Evolutionary conservation across 2,329 filamentous ascomycete genomes (phyloP).

Genomic region (Alternaria sp.): DNA sequence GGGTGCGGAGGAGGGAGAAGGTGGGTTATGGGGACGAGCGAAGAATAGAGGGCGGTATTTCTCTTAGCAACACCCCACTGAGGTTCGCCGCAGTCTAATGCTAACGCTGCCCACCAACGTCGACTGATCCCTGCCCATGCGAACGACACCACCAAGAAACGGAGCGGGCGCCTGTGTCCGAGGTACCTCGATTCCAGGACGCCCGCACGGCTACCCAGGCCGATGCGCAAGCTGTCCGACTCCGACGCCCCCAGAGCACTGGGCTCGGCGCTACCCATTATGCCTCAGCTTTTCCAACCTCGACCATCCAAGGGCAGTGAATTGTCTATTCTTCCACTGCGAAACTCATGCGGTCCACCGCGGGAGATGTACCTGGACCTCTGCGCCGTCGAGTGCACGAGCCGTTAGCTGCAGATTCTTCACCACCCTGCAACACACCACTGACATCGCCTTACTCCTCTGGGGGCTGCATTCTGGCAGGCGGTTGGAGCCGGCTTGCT

Average conservation of each 20-base stretch:
- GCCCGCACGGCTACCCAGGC: conserved; percentile 14
- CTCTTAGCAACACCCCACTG: conserved; percentile 39
- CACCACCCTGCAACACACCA: conserved; percentile 13
- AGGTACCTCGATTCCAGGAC: conserved; percentile 28
- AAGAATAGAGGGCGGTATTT: conserved; percentile 37
- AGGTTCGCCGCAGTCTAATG: conserved; percentile 31
- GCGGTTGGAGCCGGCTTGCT: conserved; percentile 42
- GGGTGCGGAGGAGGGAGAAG: conserved; percentile 24
- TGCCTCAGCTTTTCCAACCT: conserved; percentile 8
- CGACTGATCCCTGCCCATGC: conserved; percentile 32
- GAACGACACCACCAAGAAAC: conserved; percentile 34
- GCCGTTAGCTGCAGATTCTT: conserved; percentile 36
- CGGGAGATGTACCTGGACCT: conserved; percentile 47
- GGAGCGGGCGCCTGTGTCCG: conserved; percentile 32
- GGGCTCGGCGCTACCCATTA: conserved; percentile 12
- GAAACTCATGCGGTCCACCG: conserved; percentile 19
- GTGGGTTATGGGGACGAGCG: conserved; percentile 27
- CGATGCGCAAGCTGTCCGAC: conserved; percentile 15
- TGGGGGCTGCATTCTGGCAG: conserved; percentile 1
- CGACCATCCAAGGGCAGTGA: conserved; percentile 3
- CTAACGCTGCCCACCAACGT: conserved; percentile 27
- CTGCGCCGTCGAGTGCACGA: conserved; percentile 33
- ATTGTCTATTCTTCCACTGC: conserved; percentile 11
- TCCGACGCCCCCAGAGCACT: conserved; percentile 12
- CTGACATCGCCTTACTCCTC: conserved; percentile 16